Evolutionary conservation across 176 grass and related monocot species (phyloP), one percentile per base, ranked within the genome.

Genomic region (Oropetium thomaeum): DNA sequence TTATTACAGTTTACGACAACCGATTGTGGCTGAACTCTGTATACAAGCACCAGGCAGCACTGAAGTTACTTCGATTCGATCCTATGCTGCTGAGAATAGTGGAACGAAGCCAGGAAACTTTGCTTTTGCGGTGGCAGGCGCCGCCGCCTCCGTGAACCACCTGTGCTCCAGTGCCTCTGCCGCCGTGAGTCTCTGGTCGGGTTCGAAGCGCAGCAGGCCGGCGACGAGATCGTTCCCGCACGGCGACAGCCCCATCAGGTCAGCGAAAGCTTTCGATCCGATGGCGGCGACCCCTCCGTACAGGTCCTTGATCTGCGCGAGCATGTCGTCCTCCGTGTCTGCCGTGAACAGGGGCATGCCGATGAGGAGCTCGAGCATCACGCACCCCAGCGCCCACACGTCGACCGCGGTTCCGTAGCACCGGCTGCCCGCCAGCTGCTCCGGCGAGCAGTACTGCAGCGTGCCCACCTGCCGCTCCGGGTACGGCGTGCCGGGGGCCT

Each of bases 131-230:
- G 25, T 15, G 9, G 1, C 38, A 4, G 17, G 39, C 4, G 0
- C 4, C 2, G 13, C 29, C 7, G 37, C 67, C 15, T 62, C 55
- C 0, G 41, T 14, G 67, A 80, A 80, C 78, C 78, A 71, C 1
- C 3, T 22, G 26, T 62, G 30, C 29, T 20, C n/a, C 3, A 71
- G 78, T 9, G 67, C 78, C 1, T 23, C 67, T 22, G 5, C 2
- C 5, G 67, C 55, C 14, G 54, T 80, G 40, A 71, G 14, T 54
- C 78, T 61, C n/a, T 80, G 60, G 0, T 35, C 17, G 0, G 84
- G 71, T 0, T 81, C 37, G 7, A 81, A 76, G 4, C 80, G 65
- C 0, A 87, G 82, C 53, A 87, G 70, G 5, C 82, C 71, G 9
- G 67, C 71, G 3, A 90, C 64, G 13, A 84, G 69, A 61, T 87